phyloP scores from a whole-genome alignment of 2,329 filamentous ascomycete species.

The Colletotrichum sp. region DNA sequence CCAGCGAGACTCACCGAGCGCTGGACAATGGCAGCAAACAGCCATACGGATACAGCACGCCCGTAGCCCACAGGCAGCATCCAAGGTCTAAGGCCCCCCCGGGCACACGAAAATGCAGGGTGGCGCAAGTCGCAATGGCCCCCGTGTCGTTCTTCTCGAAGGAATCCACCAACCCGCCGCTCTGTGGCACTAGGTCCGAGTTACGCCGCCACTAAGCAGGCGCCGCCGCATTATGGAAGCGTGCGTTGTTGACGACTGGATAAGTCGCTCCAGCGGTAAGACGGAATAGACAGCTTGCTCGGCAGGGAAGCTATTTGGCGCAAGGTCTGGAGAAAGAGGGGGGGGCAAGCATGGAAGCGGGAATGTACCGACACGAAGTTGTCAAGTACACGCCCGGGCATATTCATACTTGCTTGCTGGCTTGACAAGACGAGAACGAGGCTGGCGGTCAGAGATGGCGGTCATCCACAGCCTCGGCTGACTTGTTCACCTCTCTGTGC shows the following conservation, averaged over 20 bases:
- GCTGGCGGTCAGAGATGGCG: background rate
- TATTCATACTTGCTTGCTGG: background rate
- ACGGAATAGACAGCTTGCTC: background rate
- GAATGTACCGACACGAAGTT: slow-evolving; percentile 5
- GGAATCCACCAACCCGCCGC: background rate
- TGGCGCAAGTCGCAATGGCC: background rate
- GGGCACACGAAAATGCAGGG: background rate
- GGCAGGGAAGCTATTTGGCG: background rate
- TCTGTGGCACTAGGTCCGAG: background rate
- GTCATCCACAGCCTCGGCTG: background rate
- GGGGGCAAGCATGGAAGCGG: background rate
- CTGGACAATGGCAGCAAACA: background rate
- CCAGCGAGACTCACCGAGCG: background rate
- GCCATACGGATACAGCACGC: background rate
- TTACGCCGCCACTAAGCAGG: background rate
- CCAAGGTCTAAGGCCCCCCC: background rate
- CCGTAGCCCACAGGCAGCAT: background rate
- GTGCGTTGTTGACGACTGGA: background rate
- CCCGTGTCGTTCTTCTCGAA: background rate
- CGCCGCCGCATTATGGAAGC: background rate
- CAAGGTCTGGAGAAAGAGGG: background rate
- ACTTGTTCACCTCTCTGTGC: background rate
- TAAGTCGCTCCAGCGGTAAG: background rate
- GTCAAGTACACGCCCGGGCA: background rate
- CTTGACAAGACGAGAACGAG: background rate